Evolutionary conservation across 2,329 filamentous ascomycete species (phyloP).

Genomic region (Scytalidium sp.): DNA sequence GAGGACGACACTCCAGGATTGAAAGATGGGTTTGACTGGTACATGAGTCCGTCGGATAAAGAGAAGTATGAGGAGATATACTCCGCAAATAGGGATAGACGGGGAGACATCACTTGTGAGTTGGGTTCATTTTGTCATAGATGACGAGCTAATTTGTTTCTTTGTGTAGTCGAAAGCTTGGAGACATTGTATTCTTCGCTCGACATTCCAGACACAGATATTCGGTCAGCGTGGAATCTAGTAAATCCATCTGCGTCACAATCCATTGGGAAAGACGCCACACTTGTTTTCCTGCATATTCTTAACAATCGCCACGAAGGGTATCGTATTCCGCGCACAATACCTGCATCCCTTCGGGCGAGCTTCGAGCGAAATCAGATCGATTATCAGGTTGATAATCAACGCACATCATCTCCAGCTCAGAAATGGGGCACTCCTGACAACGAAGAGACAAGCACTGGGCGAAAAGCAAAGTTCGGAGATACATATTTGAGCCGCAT

Average conservation of each 20-base stretch:
- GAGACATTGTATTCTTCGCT: conserved; percentile 82
- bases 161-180: conserved; percentile 64
- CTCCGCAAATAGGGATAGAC: conserved; percentile 81
- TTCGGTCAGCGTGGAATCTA: conserved; percentile 93
- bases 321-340: conserved; percentile 85
- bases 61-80: conserved; percentile 97
- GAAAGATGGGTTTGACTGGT: conserved; percentile 98
- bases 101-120: conserved; percentile 79
- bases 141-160: neutral
- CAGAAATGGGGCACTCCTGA: conserved; percentile 77
- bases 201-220: conserved; percentile 71
- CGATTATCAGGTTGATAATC: conserved; percentile 87
- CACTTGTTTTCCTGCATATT: conserved; percentile 92
- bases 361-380: conserved; percentile 96
- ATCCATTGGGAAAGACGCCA: conserved; percentile 91
- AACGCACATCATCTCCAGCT: conserved; percentile 56
- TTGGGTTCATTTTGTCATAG: conserved; percentile 11
- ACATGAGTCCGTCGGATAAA: conserved; percentile 92
- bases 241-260: conserved; percentile 85
- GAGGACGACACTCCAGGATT: conserved; percentile 79
- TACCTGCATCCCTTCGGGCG: conserved; percentile 85
- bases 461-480: conserved; percentile 94
- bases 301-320: conserved; percentile 95
- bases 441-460: conserved; percentile 77
- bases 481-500: conserved; percentile 93